Percentiles rank a stretch among this genome's conserved stretches.
Evolutionary conservation across 2,329 filamentous ascomycete species (phyloP).

Genomic region (Podosphaera fusca): DNA sequence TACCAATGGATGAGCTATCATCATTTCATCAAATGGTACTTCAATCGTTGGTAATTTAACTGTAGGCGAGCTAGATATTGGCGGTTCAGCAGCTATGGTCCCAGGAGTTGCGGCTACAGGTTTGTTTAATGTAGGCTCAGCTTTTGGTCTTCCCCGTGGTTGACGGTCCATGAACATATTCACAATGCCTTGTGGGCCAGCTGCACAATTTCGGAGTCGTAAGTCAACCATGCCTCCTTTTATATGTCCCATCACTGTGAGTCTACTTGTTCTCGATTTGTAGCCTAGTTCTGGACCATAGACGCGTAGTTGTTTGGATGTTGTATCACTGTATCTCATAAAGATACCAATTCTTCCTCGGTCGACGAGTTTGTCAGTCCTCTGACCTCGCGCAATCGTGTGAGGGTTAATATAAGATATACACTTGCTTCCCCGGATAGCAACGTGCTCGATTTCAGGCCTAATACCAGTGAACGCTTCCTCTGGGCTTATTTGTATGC

Average conservation of each 20-base stretch:
- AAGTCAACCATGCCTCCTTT: neutral
- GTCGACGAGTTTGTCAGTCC: neutral
- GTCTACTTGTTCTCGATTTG: neutral
- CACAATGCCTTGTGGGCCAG: neutral
- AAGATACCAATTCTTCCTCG: slow-evolving; percentile 1
- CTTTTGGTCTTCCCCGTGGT: neutral
- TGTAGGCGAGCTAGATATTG: no score
- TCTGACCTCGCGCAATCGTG: neutral
- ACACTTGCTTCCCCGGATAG: neutral
- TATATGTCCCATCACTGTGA: neutral
- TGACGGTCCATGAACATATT: neutral
- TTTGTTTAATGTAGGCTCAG: neutral
- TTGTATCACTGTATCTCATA: neutral
- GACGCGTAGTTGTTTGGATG: neutral
- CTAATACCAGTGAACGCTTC: neutral
- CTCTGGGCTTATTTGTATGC: neutral
- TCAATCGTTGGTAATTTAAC: no score
- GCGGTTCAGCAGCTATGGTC: no score
- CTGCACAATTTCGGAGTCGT: neutral
- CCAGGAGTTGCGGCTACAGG: neutral
- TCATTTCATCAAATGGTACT: no score
- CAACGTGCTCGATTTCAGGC: neutral
- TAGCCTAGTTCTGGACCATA: slow-evolving; percentile 1
- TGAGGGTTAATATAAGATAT: neutral
- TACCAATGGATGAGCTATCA: no score